Percentiles rank a stretch among this genome's conserved stretches.
Conservation (phyloP, 108 stramenopile genomes). For the Conticribra weissflogii region DNA sequence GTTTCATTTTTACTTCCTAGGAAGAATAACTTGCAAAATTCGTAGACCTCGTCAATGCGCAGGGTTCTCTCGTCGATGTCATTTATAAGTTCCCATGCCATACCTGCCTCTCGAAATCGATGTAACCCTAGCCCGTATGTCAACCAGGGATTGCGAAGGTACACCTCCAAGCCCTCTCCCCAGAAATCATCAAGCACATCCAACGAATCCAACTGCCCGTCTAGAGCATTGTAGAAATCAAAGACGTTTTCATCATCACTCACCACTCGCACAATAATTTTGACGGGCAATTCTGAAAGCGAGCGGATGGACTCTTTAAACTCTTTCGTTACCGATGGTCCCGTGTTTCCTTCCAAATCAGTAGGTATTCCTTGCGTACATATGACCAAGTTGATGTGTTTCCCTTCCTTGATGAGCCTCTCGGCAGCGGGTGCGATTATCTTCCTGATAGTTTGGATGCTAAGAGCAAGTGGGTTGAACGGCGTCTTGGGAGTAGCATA, state of each 20-base stretch:
- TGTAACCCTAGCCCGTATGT: conserved; percentile 70
- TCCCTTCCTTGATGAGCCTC: neutral
- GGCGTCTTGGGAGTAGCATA: neutral
- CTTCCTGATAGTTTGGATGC: conserved; percentile 9
- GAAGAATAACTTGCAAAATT: conserved; percentile 43
- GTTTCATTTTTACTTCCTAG: neutral
- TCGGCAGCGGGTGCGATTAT: conserved; percentile 10
- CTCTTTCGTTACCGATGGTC: conserved; percentile 24
- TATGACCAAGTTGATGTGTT: conserved; percentile 28
- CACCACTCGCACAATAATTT: conserved; percentile 75
- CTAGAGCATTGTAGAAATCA: conserved; percentile 63
- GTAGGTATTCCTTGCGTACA: conserved; percentile 40
- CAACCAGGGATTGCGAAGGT: conserved; percentile 71
- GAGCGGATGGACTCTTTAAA: conserved; percentile 43
- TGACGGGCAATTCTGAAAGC: conserved; percentile 60
- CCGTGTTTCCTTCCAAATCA: conserved; percentile 25
- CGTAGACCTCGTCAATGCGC: conserved; percentile 42
- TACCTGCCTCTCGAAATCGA: conserved; percentile 73
- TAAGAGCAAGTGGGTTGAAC: conserved; percentile 13
- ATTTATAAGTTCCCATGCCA: conserved; percentile 52
- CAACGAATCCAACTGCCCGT: conserved; percentile 57
- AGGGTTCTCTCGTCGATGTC: conserved; percentile 63
- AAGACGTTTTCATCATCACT: conserved; percentile 66
- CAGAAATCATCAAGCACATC: conserved; percentile 82
- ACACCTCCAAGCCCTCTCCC: conserved; percentile 72